A percentile compares a stretch with the other conserved stretches of the same genome.
phyloP scores from a whole-genome alignment of 306 rosid genomes.

The Cercis canadensis region DNA sequence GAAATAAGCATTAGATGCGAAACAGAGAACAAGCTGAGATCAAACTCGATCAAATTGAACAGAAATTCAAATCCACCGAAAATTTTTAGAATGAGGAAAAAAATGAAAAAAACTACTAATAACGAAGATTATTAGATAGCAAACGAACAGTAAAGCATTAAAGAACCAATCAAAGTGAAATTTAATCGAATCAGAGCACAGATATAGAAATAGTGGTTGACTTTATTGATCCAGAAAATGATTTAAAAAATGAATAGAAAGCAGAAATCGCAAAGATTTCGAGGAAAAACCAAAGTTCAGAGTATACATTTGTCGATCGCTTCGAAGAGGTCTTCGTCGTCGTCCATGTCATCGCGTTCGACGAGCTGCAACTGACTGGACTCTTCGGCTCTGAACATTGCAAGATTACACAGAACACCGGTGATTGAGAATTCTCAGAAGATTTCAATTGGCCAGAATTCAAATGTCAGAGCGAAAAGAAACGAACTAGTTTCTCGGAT shows the following conservation, averaged over 20 bases:
- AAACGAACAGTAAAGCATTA: background rate
- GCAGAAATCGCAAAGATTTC: background rate
- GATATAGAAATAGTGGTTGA: conserved; percentile 1
- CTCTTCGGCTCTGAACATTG: conserved; percentile 71
- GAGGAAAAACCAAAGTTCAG: background rate
- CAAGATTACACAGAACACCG: conserved; percentile 20
- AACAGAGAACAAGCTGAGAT: background rate
- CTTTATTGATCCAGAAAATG: conserved; percentile 9
- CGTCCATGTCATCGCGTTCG: conserved; percentile 84
- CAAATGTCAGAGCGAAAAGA: conserved; percentile 28
- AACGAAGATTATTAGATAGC: background rate
- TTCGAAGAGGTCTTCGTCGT: conserved; percentile 91
- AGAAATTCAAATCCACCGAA: background rate
- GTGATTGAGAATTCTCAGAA: conserved; percentile 14
- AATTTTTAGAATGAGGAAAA: background rate
- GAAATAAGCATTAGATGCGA: background rate
- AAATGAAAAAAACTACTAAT: no score
- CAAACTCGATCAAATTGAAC: background rate
- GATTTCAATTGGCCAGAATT: background rate
- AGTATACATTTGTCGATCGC: conserved; percentile 85
- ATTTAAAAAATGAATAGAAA: conserved; percentile 3
- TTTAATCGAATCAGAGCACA: background rate
- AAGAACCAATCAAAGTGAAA: background rate
- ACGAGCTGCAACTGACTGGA: conserved; percentile 89
- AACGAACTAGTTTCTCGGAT: conserved; percentile 27